Evolutionary conservation across 257 asterid genomes (phyloP), one percentile per base, ranked within the genome.

Genomic region (Buddleja alternifolia): DNA sequence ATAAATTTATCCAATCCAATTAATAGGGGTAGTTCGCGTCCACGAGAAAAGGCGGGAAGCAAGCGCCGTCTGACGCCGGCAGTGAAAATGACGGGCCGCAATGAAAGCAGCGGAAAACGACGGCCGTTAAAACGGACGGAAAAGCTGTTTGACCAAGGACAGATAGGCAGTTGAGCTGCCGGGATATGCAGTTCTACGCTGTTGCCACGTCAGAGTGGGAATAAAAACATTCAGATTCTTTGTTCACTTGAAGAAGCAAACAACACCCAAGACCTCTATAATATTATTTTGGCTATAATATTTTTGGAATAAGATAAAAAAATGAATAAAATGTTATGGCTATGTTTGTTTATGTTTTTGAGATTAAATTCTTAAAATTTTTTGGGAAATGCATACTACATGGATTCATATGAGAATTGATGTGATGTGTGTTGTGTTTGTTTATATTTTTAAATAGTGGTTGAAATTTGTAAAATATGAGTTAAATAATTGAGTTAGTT

Each of bases 41-140:
- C 83, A 58, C 54, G 78, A 66, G 67, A 80, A 78, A 77, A 53
- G 77, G 84, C 79, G 81, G 80, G 82, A 78, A 76, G 25, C 53
- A 32, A 46, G 54, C 82, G 76, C 80, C 80, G 84, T 72, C 79
- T 72, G 63, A 66, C 79, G 81, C 78, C 85, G 85, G 84, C 81
- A 51, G 60, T 34, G 77, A 68, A 59, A 81, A 67, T 48, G 79
- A 80, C 74, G 67, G 77, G 61, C 71, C 54, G 58, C 10, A 9
- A 16, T 10, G 5, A 10, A 10, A n/a, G n/a, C n/a, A n/a, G n/a
- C n/a, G n/a, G n/a, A 42, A 63, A 48, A 32, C 51, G 42, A 44
- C 60, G 56, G 77, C 81, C 82, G 84, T 72, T 70, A 69, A 81
- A 58, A 44, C 52, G 15, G 63, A 82, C 76, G 82, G 84, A 41